Conservation (phyloP, 1,284 basidiomycete genomes). For the Trametes versicolor region DNA sequence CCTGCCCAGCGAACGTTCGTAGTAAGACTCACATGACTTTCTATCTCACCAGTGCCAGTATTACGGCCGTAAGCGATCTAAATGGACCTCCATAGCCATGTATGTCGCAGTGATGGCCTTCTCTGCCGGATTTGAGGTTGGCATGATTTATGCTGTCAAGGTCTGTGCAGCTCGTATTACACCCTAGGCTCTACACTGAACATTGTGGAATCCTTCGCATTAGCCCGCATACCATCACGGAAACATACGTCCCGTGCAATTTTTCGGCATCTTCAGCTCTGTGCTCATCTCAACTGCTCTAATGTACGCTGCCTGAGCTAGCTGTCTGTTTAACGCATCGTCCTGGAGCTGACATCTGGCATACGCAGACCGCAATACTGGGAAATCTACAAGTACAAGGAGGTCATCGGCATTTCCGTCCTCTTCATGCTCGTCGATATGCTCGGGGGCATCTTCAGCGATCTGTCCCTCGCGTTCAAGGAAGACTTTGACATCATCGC, state of each 20-base stretch:
- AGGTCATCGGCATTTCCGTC: conserved; percentile 81
- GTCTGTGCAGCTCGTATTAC: conserved; percentile 43
- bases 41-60: conserved; percentile 61
- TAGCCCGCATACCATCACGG: conserved; percentile 57
- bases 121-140: conserved; percentile 67
- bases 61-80: conserved; percentile 58
- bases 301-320: conserved; percentile 50
- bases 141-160: conserved; percentile 65
- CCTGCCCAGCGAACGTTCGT: neutral
- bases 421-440: conserved; percentile 79
- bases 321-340: neutral
- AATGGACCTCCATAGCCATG: conserved; percentile 41
- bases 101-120: conserved; percentile 51
- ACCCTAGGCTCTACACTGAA: neutral
- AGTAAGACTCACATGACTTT: conserved; percentile 8
- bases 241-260: conserved; percentile 56
- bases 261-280: conserved; percentile 74
- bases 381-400: conserved; percentile 75
- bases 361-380: conserved; percentile 59
- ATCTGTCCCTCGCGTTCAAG: conserved; percentile 78
- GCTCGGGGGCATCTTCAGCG: conserved; percentile 76
- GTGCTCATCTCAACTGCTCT: conserved; percentile 70
- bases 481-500: conserved; percentile 72
- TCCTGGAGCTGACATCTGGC: neutral
- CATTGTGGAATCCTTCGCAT: neutral